These are phyloP conservation scores for Setaria italica DNA, from an alignment of 202 grass and related monocot species.

Conservation along the genomic window DNA sequence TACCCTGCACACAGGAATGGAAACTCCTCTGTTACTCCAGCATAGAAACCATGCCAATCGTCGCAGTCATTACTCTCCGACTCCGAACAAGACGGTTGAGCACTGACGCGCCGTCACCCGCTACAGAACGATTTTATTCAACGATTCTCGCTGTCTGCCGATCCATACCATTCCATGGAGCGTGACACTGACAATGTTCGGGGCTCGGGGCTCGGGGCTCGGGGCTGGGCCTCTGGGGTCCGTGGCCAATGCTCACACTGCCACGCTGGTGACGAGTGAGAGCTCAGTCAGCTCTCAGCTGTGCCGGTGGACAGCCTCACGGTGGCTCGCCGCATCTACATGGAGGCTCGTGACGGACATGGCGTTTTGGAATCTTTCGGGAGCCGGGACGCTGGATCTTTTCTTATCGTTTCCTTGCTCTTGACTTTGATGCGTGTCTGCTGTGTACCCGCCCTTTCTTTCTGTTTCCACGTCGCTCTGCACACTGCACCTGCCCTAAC, in stretches of 20 bases:
- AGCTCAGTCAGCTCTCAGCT: background rate
- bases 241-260: background rate
- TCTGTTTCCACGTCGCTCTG: background rate
- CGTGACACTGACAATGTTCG: background rate
- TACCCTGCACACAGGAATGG: background rate
- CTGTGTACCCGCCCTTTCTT: background rate
- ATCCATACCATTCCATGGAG: background rate
- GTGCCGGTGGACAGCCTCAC: background rate
- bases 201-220: background rate
- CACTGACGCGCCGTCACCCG: background rate
- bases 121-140: background rate
- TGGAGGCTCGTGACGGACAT: slow-evolving; percentile 18
- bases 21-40: background rate
- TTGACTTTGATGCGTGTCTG: slow-evolving; percentile 35
- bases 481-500: background rate
- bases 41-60: background rate
- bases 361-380: slow-evolving; percentile 31
- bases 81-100: background rate
- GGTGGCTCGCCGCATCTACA: slow-evolving; percentile 10
- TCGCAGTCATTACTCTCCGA: background rate
- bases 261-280: background rate
- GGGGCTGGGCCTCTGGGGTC: too few species aligned
- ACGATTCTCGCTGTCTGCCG: slow-evolving; percentile 19
- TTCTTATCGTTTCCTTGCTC: slow-evolving; percentile 37
- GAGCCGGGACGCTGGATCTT: slow-evolving; percentile 17